phyloP scores from a whole-genome alignment of 1,284 basidiomycete genomes.

The Phellinidium pouzarii region DNA sequence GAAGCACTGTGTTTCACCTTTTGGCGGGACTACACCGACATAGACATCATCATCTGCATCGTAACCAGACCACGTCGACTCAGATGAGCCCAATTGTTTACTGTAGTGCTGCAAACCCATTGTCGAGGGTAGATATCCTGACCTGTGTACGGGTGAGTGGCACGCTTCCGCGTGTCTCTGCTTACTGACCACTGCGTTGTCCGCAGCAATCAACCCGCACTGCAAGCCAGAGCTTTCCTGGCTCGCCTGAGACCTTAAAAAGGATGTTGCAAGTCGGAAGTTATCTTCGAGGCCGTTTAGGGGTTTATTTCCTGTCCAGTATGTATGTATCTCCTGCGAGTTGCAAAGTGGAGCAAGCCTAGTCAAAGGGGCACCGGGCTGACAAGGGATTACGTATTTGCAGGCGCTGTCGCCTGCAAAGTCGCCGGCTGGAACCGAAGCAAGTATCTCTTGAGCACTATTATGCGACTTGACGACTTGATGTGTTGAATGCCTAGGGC shows the following conservation, averaged over 20 bases:
- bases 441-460: conserved; percentile 29
- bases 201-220: conserved; percentile 58
- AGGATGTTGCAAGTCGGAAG: background rate
- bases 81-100: background rate
- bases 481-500: conserved; percentile 50
- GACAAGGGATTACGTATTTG: conserved; percentile 35
- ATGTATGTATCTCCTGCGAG: background rate
- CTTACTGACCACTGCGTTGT: conserved; percentile 73
- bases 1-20: background rate
- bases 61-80: background rate
- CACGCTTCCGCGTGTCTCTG: conserved; percentile 42
- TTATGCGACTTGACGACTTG: conserved; percentile 51
- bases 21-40: background rate
- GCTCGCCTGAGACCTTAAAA: background rate
- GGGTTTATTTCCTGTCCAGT: background rate
- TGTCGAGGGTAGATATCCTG: background rate
- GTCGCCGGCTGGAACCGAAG: conserved; percentile 22
- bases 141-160: conserved; percentile 41
- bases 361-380: conserved; percentile 4
- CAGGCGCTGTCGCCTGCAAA: conserved; percentile 34
- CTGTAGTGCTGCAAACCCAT: conserved; percentile 13
- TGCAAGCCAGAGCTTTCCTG: conserved; percentile 46
- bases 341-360: background rate
- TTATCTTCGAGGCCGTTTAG: background rate
- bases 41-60: background rate